A percentile compares a stretch with the other conserved stretches of the same genome.
Evolutionary conservation across 257 asterid species (phyloP).

Genomic region (Rubia yunnanensis): DNA sequence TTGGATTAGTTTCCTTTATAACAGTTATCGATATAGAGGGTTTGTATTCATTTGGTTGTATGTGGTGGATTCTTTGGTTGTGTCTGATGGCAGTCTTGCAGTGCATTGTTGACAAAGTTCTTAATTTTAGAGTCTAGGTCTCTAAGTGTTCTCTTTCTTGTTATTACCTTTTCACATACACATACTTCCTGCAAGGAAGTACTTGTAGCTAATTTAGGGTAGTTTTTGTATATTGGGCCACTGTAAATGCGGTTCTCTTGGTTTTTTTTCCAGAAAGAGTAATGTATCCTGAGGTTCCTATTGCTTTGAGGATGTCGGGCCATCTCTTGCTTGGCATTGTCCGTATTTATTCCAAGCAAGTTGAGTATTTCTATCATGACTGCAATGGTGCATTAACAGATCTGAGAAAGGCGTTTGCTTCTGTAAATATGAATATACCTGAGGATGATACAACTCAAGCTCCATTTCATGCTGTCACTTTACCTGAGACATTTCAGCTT

Average conservation of each 20-base stretch:
- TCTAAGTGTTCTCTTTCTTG: background rate
- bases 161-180: background rate
- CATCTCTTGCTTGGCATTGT: constrained; percentile 96
- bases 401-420: constrained; percentile 35
- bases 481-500: constrained; percentile 62
- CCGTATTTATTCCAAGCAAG: constrained; percentile 79
- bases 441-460: constrained; percentile 58
- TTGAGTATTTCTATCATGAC: constrained; percentile 68
- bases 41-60: background rate
- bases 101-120: too few relatives aligned
- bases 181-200: background rate
- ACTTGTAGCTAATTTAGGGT: background rate
- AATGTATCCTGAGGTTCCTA: constrained; percentile 71
- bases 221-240: background rate
- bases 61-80: background rate
- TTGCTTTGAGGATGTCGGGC: constrained; percentile 86
- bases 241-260: background rate
- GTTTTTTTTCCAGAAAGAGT: constrained; percentile 46
- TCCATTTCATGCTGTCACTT: constrained; percentile 45
- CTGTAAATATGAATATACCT: constrained; percentile 50
- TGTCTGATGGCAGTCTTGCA: background rate
- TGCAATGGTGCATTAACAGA: constrained; percentile 37
- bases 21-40: too few relatives aligned
- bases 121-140: background rate
- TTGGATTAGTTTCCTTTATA: background rate